A percentile compares a stretch with the other conserved stretches of the same genome.
These are phyloP conservation scores for Bipolaris zeicola DNA, from an alignment of 2,329 filamentous ascomycete species.

Conservation along the genomic window DNA sequence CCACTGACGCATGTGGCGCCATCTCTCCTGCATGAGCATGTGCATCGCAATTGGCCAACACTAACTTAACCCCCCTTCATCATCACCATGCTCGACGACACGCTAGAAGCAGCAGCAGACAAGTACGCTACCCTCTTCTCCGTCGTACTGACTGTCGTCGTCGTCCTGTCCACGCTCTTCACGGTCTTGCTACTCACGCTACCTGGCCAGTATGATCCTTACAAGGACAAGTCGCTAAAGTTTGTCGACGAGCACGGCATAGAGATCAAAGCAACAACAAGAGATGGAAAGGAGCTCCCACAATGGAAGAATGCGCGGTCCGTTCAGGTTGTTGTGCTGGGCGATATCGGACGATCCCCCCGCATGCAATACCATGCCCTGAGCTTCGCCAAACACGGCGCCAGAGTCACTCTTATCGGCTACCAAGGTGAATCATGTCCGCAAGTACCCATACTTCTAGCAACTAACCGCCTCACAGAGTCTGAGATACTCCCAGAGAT, in stretches of 20 bases:
- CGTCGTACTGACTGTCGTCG: constrained; percentile 48
- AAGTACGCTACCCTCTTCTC: constrained; percentile 39
- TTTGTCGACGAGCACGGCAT: constrained; percentile 35
- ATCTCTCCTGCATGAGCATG: constrained; percentile 19
- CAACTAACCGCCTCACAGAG: constrained; percentile 56
- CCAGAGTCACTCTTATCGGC: constrained; percentile 81
- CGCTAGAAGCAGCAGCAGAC: constrained; percentile 6
- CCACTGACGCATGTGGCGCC: constrained; percentile 14
- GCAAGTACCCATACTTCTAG: not conserved
- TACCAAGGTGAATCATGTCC: constrained; percentile 68
- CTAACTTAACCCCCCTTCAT: constrained; percentile 7
- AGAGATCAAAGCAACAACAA: constrained; percentile 24
- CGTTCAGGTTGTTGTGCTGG: constrained; percentile 86
- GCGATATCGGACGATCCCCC: constrained; percentile 92
- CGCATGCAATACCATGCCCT: constrained; percentile 99
- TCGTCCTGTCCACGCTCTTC: constrained; percentile 54
- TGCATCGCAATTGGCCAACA: constrained; percentile 23
- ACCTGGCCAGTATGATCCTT: constrained; percentile 58
- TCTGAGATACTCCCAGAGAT: constrained; percentile 82
- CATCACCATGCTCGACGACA: constrained; percentile 42
- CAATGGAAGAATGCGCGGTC: constrained; percentile 51
- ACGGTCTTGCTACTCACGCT: constrained; percentile 59
- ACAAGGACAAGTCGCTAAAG: constrained; percentile 35
- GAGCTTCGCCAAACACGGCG: constrained; percentile 83
- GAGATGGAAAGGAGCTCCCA: constrained; percentile 28